Evolutionary conservation across 805 yeast genomes (phyloP).

Genomic region (Cyberlindnera euphorbiae): DNA sequence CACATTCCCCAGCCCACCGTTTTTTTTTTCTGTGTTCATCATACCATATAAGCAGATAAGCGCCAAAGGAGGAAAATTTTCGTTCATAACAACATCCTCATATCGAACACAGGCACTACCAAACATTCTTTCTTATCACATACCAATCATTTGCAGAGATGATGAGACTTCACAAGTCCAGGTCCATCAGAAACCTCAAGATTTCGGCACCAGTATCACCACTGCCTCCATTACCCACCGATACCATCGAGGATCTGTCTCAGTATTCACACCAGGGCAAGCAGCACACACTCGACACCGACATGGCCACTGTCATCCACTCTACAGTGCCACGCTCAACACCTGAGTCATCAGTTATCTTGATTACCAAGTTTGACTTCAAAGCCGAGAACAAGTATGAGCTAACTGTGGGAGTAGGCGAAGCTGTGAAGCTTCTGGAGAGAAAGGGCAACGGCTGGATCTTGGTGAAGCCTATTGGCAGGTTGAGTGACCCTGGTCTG

Average conservation of each 20-base stretch:
- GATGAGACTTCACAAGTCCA: conserved; percentile 7
- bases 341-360: conserved; percentile 24
- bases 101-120: too few species aligned
- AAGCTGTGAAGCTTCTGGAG: conserved; percentile 45
- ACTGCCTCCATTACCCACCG: conserved; percentile 7
- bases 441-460: conserved; percentile 51
- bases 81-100: too few species aligned
- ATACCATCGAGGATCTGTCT: too few species aligned
- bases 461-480: conserved; percentile 49
- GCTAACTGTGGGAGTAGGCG: conserved; percentile 43
- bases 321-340: conserved; percentile 9
- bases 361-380: conserved; percentile 44
- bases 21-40: too few species aligned
- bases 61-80: too few species aligned
- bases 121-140: too few species aligned
- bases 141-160: background rate
- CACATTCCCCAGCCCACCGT: too few species aligned
- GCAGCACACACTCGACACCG: background rate
- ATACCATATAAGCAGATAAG: too few species aligned
- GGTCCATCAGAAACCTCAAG: conserved; percentile 11
- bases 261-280: background rate
- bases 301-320: background rate
- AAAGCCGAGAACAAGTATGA: conserved; percentile 40
- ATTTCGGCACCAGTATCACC: conserved; percentile 13
- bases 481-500: conserved; percentile 41